Evolutionary conservation across 495 filamentous ascomycete species (phyloP).

Genomic region (Parathielavia hyrcaniae): DNA sequence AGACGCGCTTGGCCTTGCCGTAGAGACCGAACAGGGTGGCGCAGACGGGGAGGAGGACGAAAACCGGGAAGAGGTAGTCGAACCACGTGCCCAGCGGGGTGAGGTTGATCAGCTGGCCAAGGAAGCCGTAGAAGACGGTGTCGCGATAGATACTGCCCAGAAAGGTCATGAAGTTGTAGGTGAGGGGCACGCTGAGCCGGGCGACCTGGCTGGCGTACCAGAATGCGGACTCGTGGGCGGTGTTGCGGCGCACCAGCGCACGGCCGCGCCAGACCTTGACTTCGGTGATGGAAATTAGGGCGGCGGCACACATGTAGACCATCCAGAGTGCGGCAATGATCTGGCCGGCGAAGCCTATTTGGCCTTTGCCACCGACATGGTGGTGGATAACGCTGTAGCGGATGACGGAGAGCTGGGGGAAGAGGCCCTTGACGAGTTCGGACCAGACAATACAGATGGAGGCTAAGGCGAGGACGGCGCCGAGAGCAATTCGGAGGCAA

Average conservation of each 20-base stretch:
- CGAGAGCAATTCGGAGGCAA: constrained; percentile 53
- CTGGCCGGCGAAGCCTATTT: constrained; percentile 78
- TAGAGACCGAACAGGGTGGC: constrained; percentile 85
- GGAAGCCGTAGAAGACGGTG: constrained; percentile 80
- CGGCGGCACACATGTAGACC: constrained; percentile 80
- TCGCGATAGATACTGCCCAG: constrained; percentile 59
- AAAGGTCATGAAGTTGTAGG: constrained; percentile 94
- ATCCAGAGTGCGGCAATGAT: constrained; percentile 81
- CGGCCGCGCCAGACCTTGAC: constrained; percentile 94
- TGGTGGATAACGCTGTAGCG: constrained; percentile 80
- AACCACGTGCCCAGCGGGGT: constrained; percentile 80
- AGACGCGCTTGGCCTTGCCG: constrained; percentile 63
- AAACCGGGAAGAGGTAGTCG: constrained; percentile 76
- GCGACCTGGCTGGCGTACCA: constrained; percentile 93
- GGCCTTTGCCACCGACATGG: constrained; percentile 54
- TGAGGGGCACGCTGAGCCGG: constrained; percentile 79
- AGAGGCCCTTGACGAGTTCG: constrained; percentile 72
- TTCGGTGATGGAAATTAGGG: constrained; percentile 76
- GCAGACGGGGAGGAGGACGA: constrained; percentile 75
- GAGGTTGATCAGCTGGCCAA: constrained; percentile 76
- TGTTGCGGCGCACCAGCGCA: constrained; percentile 82
- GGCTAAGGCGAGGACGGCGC: constrained; percentile 59
- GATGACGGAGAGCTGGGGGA: constrained; percentile 73
- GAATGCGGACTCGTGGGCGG: constrained; percentile 82
- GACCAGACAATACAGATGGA: constrained; percentile 86